These are phyloP conservation scores for Phyllosticta capitalensis DNA, from an alignment of 2,329 filamentous ascomycete genomes.

Conservation along the genomic window DNA sequence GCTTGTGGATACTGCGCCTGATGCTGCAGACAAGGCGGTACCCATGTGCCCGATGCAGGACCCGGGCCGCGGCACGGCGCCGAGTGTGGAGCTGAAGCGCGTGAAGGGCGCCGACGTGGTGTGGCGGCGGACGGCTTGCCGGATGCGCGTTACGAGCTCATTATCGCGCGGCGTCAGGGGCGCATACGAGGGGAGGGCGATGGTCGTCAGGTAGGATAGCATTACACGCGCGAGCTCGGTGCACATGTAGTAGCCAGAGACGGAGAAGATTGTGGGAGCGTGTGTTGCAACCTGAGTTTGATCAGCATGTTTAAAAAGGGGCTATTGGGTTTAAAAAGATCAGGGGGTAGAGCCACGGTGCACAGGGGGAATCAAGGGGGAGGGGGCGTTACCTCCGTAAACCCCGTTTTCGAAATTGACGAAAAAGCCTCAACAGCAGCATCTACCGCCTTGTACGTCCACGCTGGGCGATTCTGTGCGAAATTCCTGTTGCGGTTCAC, in stretches of 20 bases:
- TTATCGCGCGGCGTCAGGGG: constrained; percentile 3
- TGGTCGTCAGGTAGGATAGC: neutral
- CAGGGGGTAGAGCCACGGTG: neutral
- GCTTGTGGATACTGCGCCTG: neutral
- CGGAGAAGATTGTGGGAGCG: constrained; percentile 1
- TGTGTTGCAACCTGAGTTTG: constrained; percentile 1
- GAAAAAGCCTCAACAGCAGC: neutral
- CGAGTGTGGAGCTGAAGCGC: neutral
- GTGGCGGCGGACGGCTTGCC: constrained; percentile 4
- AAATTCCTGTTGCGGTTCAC: neutral
- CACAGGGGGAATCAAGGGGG: neutral
- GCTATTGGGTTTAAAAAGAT: neutral
- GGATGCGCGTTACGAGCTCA: neutral
- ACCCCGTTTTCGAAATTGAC: constrained; percentile 6
- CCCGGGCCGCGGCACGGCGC: neutral
- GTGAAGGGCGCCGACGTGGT: neutral
- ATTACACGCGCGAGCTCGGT: neutral
- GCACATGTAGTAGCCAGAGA: constrained; percentile 2
- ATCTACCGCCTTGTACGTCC: constrained; percentile 1
- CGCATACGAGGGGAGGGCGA: neutral
- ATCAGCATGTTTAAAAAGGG: too few species aligned
- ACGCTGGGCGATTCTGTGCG: neutral
- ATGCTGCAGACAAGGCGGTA: neutral
- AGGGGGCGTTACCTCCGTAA: neutral
- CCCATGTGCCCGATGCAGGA: neutral